phyloP scores from a whole-genome alignment of 2,329 filamentous ascomycete genomes.

The Aspergillus clavatus region DNA sequence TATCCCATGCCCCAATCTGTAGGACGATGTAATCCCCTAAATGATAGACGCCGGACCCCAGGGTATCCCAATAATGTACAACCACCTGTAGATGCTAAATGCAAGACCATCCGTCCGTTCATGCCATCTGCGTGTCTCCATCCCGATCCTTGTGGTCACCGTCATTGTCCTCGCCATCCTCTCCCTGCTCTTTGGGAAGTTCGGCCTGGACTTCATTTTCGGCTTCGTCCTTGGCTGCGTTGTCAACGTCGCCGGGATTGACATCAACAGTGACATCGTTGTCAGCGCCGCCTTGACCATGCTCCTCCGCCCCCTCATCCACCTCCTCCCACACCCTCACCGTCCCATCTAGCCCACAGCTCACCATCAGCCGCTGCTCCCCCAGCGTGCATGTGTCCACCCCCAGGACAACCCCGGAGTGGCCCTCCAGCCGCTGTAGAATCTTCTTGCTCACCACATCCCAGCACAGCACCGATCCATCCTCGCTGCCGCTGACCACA shows the following conservation, averaged over 20 bases:
- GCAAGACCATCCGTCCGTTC: background rate
- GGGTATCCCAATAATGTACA: conserved; percentile 1
- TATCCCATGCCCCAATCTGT: too few relatives aligned
- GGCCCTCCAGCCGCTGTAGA: conserved; percentile 60
- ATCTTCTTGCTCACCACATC: conserved; percentile 82
- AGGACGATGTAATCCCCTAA: too few relatives aligned
- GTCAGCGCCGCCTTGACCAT: background rate
- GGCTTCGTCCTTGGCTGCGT: background rate
- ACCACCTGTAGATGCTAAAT: too few relatives aligned
- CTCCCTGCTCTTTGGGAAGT: background rate
- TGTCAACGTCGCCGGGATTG: background rate
- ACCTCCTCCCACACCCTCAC: conserved; percentile 58
- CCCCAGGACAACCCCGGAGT: conserved; percentile 55
- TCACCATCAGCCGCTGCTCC: conserved; percentile 50
- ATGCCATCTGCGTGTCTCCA: background rate
- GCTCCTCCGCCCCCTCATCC: background rate
- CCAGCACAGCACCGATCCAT: conserved; percentile 82
- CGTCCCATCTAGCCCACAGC: conserved; percentile 58
- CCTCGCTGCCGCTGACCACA: conserved; percentile 78
- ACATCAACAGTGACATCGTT: background rate
- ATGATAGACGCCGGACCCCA: background rate
- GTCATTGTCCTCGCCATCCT: background rate
- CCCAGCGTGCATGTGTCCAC: conserved; percentile 56
- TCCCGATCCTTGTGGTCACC: background rate
- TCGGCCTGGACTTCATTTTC: background rate